These are phyloP conservation scores for Sporothrix variecibatus DNA, from an alignment of 2,329 filamentous ascomycete genomes.

Conservation along the genomic window DNA sequence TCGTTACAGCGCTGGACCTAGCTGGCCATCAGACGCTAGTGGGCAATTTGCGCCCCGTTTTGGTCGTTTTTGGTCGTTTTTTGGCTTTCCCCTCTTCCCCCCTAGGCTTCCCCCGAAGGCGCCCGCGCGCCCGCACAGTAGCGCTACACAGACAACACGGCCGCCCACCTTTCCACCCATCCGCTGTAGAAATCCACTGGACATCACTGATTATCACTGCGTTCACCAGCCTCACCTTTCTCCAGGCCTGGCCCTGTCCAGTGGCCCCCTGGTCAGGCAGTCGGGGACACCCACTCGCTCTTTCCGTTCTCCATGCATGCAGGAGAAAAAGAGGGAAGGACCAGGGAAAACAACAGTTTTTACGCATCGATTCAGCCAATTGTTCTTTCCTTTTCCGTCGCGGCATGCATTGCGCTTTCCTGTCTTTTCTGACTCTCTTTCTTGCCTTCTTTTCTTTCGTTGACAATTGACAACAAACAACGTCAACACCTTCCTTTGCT, in stretches of 20 bases:
- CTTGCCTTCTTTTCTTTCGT: neutral
- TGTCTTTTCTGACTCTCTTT: neutral
- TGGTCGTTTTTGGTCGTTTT: neutral
- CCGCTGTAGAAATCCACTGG: conserved; percentile 7
- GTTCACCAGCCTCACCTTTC: conserved; percentile 11
- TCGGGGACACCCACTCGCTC: neutral
- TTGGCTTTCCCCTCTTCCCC: neutral
- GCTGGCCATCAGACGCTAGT: neutral
- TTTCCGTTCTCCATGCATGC: neutral
- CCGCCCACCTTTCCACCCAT: neutral
- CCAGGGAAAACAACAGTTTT: neutral
- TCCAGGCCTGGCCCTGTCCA: no score
- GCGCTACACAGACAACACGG: neutral
- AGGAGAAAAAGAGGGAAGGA: neutral
- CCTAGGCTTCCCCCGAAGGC: neutral
- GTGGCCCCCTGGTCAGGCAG: neutral
- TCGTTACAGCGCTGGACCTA: neutral
- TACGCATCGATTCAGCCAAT: neutral
- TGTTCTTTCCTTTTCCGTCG: conserved; percentile 12
- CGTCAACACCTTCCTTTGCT: neutral
- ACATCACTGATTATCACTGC: neutral
- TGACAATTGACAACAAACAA: neutral
- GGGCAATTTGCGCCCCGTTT: neutral
- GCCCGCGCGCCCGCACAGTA: neutral
- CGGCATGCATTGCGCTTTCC: neutral